Conservation (phyloP, 208 protist genomes). For the Leishmania lainsoni region DNA sequence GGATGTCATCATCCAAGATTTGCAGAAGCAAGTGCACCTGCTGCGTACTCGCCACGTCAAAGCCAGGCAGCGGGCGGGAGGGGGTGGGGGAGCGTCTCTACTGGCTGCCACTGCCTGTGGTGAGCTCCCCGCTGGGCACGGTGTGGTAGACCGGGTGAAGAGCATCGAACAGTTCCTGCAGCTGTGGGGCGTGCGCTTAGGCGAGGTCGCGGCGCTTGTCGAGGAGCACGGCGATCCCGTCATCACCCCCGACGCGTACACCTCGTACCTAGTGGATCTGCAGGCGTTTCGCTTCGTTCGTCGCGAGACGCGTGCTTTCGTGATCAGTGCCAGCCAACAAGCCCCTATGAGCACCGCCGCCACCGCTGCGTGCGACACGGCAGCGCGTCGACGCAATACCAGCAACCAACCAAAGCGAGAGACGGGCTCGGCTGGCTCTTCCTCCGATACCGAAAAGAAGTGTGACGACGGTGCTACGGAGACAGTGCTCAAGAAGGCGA, state of each 20-base stretch:
- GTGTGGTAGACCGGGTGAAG: constrained; percentile 53
- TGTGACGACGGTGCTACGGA: neutral
- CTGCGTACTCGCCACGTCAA: constrained; percentile 45
- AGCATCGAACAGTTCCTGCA: constrained; percentile 68
- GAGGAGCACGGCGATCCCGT: constrained; percentile 75
- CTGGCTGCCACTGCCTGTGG: constrained; percentile 7
- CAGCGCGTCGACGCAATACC: constrained; percentile 23
- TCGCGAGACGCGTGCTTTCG: constrained; percentile 50
- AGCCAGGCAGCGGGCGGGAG: constrained; percentile 22
- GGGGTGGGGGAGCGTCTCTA: constrained; percentile 12
- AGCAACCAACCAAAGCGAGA: constrained; percentile 6
- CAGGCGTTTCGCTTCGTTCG: constrained; percentile 67
- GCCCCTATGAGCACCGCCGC: constrained; percentile 4
- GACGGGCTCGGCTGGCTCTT: neutral
- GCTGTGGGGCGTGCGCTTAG: constrained; percentile 69
- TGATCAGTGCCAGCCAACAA: constrained; percentile 19
- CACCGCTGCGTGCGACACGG: constrained; percentile 24
- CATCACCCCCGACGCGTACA: constrained; percentile 81
- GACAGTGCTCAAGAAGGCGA: constrained; percentile 34
- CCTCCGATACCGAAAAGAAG: neutral
- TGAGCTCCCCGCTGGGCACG: constrained; percentile 17
- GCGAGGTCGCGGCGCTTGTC: constrained; percentile 69
- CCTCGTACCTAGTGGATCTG: constrained; percentile 71
- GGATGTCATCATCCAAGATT: constrained; percentile 71
- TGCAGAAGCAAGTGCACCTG: constrained; percentile 51